A percentile compares a stretch with the other conserved stretches of the same genome.
phyloP scores from a whole-genome alignment of 352 stramenopile species.

The Peronosclerospora sorghi region DNA sequence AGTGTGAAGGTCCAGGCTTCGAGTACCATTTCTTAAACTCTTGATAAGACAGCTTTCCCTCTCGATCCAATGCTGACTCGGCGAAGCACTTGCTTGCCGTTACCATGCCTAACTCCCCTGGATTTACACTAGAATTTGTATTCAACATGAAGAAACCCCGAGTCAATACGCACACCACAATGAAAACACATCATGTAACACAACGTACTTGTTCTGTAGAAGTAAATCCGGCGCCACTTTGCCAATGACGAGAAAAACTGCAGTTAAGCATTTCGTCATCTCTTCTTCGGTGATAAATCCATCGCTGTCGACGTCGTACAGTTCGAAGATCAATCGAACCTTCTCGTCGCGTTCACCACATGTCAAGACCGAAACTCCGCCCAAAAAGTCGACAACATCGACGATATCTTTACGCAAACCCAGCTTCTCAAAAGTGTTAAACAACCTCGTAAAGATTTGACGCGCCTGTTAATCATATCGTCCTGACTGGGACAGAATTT shows the following conservation, averaged over 20 bases:
- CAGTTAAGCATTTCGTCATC: constrained; percentile 82
- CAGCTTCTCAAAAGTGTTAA: constrained; percentile 61
- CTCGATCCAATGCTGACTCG: too few relatives aligned
- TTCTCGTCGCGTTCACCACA: constrained; percentile 77
- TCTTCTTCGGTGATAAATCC: constrained; percentile 74
- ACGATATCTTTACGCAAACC: constrained; percentile 37
- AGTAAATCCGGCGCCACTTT: constrained; percentile 61
- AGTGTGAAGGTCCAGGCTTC: constrained; percentile 44
- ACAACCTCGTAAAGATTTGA: constrained; percentile 71
- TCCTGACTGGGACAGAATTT: constrained; percentile 71
- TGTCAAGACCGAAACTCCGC: constrained; percentile 72
- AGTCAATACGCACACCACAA: not conserved
- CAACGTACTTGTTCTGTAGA: constrained; percentile 47
- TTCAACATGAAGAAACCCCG: too few relatives aligned
- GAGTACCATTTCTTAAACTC: constrained; percentile 75
- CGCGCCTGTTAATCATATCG: constrained; percentile 58
- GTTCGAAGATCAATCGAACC: constrained; percentile 72
- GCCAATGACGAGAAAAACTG: constrained; percentile 73
- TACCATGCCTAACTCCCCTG: constrained; percentile 47
- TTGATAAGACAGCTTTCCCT: too few relatives aligned
- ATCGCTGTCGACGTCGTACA: constrained; percentile 79
- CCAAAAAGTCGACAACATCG: constrained; percentile 73
- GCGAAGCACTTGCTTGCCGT: constrained; percentile 70
- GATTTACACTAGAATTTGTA: constrained; percentile 29
- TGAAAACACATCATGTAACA: too few relatives aligned